phyloP scores from a whole-genome alignment of 106 monocot species.

The Dioscorea alata region DNA sequence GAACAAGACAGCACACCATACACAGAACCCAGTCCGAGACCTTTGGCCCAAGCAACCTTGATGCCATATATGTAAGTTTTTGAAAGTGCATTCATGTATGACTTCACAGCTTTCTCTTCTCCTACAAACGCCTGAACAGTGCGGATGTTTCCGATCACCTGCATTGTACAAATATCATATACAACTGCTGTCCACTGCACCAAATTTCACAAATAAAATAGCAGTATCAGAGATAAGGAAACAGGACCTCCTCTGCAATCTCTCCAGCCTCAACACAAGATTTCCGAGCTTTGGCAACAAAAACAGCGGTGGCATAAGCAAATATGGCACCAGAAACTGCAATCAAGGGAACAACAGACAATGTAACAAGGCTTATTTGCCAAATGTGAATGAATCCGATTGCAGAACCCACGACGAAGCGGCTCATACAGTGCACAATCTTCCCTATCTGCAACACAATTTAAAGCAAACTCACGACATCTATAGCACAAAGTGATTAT shows the following conservation, averaged over 20 bases:
- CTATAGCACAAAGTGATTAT: too few species aligned
- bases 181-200: not conserved
- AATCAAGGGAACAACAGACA: constrained; percentile 36
- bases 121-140: constrained; percentile 40
- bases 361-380: constrained; percentile 40
- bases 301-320: constrained; percentile 18
- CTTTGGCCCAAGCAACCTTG: constrained; percentile 34
- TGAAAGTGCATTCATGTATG: constrained; percentile 17
- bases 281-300: constrained; percentile 26
- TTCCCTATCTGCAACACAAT: constrained; percentile 22
- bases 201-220: not conserved
- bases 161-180: not conserved
- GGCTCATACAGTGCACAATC: constrained; percentile 32
- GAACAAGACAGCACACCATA: constrained; percentile 30
- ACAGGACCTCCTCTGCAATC: constrained; percentile 30
- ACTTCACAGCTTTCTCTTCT: constrained; percentile 31
- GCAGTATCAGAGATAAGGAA: not conserved
- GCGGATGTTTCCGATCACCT: constrained; percentile 33
- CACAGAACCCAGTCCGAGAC: constrained; percentile 30
- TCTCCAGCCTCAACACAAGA: constrained; percentile 38
- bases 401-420: constrained; percentile 36
- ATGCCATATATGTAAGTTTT: constrained; percentile 26
- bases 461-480: too few species aligned
- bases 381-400: constrained; percentile 36
- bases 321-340: constrained; percentile 31